A percentile compares a stretch with the other conserved stretches of the same genome.
Evolutionary conservation across 2,329 filamentous ascomycete genomes (phyloP).

Genomic region (Simplicillium sp.): DNA sequence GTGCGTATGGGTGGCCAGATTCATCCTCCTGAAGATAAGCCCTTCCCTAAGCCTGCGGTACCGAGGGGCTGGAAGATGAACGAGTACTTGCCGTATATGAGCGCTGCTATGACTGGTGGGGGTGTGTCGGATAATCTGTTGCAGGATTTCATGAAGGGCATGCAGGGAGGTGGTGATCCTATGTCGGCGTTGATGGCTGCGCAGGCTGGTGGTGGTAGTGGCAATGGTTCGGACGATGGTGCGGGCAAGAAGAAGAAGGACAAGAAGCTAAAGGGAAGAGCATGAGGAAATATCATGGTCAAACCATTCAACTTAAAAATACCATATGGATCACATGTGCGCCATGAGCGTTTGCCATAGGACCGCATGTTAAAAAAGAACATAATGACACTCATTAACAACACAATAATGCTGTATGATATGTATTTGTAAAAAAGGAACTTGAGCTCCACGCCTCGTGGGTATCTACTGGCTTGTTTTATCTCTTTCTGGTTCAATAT

Average conservation of each 20-base stretch:
- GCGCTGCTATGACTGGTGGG: slow-evolving; percentile 81
- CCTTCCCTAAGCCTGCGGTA: slow-evolving; percentile 62
- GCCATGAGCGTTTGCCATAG: neutral
- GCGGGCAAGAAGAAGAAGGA: slow-evolving; percentile 34
- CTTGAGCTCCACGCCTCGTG: no score
- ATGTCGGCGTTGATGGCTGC: slow-evolving; percentile 34
- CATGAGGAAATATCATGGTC: slow-evolving; percentile 11
- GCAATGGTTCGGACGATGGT: slow-evolving; percentile 13
- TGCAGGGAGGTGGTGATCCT: slow-evolving; percentile 47
- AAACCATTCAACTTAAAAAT: neutral
- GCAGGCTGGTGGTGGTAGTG: slow-evolving; percentile 18
- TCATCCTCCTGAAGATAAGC: slow-evolving; percentile 48
- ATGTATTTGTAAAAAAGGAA: neutral
- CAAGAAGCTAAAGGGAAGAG: slow-evolving; percentile 35
- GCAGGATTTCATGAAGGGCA: slow-evolving; percentile 94
- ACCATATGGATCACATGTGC: slow-evolving; percentile 2
- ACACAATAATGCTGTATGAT: neutral
- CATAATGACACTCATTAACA: neutral
- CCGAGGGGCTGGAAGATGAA: slow-evolving; percentile 90
- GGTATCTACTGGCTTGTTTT: no score
- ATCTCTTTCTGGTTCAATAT: no score
- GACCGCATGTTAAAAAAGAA: neutral
- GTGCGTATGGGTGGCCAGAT: slow-evolving; percentile 67
- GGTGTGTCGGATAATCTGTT: slow-evolving; percentile 91
- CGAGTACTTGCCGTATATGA: slow-evolving; percentile 75